These are phyloP conservation scores for Serpula lacrymans DNA, from an alignment of 768 basidiomycete genomes.

Conservation along the genomic window DNA sequence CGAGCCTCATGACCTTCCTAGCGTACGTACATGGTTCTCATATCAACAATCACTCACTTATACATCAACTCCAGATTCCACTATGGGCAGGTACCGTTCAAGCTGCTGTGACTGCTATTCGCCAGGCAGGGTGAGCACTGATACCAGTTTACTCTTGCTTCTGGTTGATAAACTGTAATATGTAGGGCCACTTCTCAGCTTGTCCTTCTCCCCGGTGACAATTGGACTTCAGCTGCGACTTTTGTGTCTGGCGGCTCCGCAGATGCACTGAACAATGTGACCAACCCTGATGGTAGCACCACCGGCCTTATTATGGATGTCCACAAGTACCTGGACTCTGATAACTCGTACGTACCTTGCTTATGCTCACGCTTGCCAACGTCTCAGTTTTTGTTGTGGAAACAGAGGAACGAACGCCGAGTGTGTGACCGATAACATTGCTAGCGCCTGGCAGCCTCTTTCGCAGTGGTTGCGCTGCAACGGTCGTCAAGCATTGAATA, in stretches of 20 bases:
- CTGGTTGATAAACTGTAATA: background rate
- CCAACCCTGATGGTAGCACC: conserved; percentile 39
- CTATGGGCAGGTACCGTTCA: conserved; percentile 49
- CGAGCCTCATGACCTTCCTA: conserved; percentile 47
- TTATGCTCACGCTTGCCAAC: background rate
- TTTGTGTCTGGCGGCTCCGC: conserved; percentile 47
- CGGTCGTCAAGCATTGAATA: conserved; percentile 50
- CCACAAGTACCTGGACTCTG: conserved; percentile 53
- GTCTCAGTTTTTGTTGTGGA: conserved; percentile 9
- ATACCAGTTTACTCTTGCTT: background rate
- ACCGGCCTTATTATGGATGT: conserved; percentile 50
- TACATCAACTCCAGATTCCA: conserved; percentile 32
- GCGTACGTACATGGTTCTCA: background rate
- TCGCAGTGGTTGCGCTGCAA: conserved; percentile 45
- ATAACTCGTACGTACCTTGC: conserved; percentile 39
- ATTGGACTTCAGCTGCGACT: conserved; percentile 46
- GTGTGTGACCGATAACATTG: conserved; percentile 51
- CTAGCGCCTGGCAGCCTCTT: conserved; percentile 41
- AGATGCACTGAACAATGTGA: conserved; percentile 40
- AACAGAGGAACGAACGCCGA: conserved; percentile 31
- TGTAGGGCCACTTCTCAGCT: conserved; percentile 43
- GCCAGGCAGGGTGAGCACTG: conserved; percentile 42
- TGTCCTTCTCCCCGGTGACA: conserved; percentile 53
- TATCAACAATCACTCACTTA: background rate
- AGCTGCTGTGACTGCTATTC: conserved; percentile 53